Evolutionary conservation across 2,329 filamentous ascomycete genomes (phyloP), one percentile per base, ranked within the genome.

Genomic region (Cryphonectria parasitica): DNA sequence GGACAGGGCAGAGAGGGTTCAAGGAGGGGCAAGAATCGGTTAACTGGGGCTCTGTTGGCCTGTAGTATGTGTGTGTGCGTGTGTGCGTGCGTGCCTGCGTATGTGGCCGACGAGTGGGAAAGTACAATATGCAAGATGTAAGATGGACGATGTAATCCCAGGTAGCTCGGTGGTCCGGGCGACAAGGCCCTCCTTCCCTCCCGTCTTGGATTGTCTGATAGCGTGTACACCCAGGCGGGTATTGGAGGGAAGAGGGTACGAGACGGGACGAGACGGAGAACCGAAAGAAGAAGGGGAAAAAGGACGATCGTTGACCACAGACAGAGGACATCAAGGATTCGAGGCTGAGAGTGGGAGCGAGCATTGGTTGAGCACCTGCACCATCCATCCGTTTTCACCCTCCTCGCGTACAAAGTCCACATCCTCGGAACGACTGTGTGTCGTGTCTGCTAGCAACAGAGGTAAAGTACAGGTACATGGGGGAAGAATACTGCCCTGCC

Each of bases 121-220:
- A 58, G 54, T 58, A 60, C 67, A 60, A 60, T 58, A 63, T 60
- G 67, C 68, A 64, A 52, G 54, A 65, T 52, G 61, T 58, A 39
- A 70, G 43, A 52, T 60, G n/a, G 45, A 28, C 41, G 43, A 63
- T 66, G 63, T 60, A 73, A 69, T 72, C 52, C 25, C 56, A 67
- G 28, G 69, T 71, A 69, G 63, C 70, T 63, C 69, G 69, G 73
- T 72, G 69, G 71, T 71, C 58, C 67, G 64, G 64, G 62, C 43
- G 70, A 69, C 70, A 67, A 69, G 34, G 56, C 10, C 60, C 64
- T 68, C 45, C 43, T 52, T 66, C 52, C 66, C 49, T 65, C 25
- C 62, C 41, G 62, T 69, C 43, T 63, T 71, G 66, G 54, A 69
- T 69, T 31, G 68, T 69, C 60, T 61, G 69, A 64, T 62, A 71